Conservation (phyloP, 768 basidiomycete genomes). For the Butyriboletus loyo region DNA sequence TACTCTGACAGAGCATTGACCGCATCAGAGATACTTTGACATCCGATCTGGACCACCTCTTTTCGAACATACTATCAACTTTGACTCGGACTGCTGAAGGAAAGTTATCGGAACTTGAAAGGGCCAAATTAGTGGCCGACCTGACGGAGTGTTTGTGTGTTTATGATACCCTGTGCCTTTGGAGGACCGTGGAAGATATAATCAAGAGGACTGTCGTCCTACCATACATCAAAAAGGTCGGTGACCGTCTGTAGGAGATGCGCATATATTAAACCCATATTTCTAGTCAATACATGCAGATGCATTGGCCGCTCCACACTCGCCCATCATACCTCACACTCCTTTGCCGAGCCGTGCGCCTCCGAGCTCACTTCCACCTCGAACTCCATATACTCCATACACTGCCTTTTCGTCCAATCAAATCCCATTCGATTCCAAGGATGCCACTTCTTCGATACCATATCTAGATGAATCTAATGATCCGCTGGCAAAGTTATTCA, state of each 20-base stretch:
- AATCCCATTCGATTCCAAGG: slow-evolving; percentile 36
- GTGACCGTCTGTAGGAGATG: slow-evolving; percentile 5
- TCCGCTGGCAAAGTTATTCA: slow-evolving; percentile 74
- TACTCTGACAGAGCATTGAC: slow-evolving; percentile 65
- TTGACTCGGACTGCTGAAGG: slow-evolving; percentile 48
- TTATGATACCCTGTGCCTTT: slow-evolving; percentile 76
- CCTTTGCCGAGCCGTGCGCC: slow-evolving; percentile 43
- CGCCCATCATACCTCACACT: slow-evolving; percentile 75
- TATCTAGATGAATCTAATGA: slow-evolving; percentile 66
- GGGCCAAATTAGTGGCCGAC: slow-evolving; percentile 58
- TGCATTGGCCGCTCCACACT: slow-evolving; percentile 63
- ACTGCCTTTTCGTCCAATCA: slow-evolving; percentile 45
- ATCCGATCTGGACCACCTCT: slow-evolving; percentile 81
- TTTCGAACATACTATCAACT: slow-evolving; percentile 56
- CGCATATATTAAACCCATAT: not conserved
- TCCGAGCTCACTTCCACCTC: slow-evolving; percentile 41
- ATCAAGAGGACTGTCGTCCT: slow-evolving; percentile 68
- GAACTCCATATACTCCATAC: slow-evolving; percentile 53
- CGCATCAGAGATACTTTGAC: slow-evolving; percentile 82
- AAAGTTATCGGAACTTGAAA: slow-evolving; percentile 61
- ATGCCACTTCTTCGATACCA: slow-evolving; percentile 36
- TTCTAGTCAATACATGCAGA: slow-evolving; percentile 70
- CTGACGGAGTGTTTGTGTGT: slow-evolving; percentile 75
- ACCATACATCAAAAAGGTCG: slow-evolving; percentile 74
- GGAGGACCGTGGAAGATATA: slow-evolving; percentile 88